Evolutionary conservation across 805 yeast genomes (phyloP), one percentile per base, ranked within the genome.

Genomic region (Saccharomycopsis amapae): DNA sequence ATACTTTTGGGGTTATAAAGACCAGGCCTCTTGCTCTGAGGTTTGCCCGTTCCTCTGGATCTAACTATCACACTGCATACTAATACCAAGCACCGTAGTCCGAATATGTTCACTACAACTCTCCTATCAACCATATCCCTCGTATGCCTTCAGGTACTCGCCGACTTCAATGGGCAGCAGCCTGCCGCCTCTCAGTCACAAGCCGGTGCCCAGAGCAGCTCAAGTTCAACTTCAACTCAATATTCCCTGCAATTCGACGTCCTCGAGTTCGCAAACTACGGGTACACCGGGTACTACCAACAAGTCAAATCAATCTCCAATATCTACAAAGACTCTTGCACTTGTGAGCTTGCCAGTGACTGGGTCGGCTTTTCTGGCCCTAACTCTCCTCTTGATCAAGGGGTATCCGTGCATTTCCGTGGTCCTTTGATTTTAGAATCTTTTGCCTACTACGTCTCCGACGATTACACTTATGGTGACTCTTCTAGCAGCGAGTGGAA

Each of bases 381-480:
- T 19, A 75, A 79, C 56, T 64, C 87, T 23, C 93, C 93, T 5
- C 58, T 82, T 33, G 66, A 81, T 58, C 79, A 73, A 54, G 88
- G 78, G 58, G 67, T 83, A 22, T 78, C 87, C 3, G 86, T 83
- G 13, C 93, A 83, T 59, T 76, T 83, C 61, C 73, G 93, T 65
- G 93, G 93, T 38, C 93, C 93, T 7, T 59, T 83, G 49, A 64
- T 71, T 13, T 66, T 83, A 56, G 62, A 65, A 49, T 71, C 75
- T 55, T 83, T 82, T 58, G 89, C 78, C 4, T 78, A 66, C 54
- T 83, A 79, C 58, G 12, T 23, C 9, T 39, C 42, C 5, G 36
- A 26, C 6, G 22, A 28, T 31, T 78, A 66, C 53, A 55, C 53
- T 1, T 58, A 49, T 25, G 20, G 46, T 7, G 68, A 68, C 26